These are phyloP conservation scores for Paramecium octaurelia DNA, from an alignment of 73 alveolate genomes.

Conservation along the genomic window DNA sequence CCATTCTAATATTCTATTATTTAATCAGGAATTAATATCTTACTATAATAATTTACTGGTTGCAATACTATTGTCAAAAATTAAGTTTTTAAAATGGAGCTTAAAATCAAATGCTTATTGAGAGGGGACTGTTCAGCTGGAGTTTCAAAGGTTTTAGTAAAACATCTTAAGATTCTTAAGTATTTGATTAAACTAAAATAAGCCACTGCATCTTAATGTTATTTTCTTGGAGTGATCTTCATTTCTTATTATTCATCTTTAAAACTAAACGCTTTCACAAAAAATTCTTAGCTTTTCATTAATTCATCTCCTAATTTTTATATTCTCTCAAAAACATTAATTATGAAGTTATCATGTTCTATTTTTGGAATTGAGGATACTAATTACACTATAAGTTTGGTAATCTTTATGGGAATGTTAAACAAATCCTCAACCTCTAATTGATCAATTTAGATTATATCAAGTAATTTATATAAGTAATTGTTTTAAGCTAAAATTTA, in stretches of 20 bases:
- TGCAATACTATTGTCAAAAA: not conserved
- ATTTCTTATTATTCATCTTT: not conserved
- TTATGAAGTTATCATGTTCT: not conserved
- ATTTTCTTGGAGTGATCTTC: not conserved
- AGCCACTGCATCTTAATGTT: not conserved
- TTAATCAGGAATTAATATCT: not conserved
- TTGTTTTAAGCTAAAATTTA: not conserved
- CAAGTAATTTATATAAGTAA: not conserved
- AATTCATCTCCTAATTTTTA: not conserved
- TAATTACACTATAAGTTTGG: not conserved
- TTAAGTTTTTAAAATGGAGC: not conserved
- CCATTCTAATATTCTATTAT: not conserved
- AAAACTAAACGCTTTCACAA: not conserved
- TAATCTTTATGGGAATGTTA: constrained; percentile 21
- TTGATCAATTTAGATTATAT: not conserved
- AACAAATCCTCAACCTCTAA: not conserved
- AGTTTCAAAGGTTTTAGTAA: constrained; percentile 3
- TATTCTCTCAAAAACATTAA: not conserved
- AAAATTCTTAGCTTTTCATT: not conserved
- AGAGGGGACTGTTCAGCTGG: not conserved
- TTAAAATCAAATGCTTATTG: constrained; percentile 52
- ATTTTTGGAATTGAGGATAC: not conserved
- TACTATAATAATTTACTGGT: constrained; percentile 17
- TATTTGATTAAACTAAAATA: constrained; percentile 24
- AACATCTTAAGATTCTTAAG: constrained; percentile 34